A percentile compares a stretch with the other conserved stretches of the same genome.
These are phyloP conservation scores for Vicia faba DNA, from an alignment of 306 rosid species.

Conservation along the genomic window DNA sequence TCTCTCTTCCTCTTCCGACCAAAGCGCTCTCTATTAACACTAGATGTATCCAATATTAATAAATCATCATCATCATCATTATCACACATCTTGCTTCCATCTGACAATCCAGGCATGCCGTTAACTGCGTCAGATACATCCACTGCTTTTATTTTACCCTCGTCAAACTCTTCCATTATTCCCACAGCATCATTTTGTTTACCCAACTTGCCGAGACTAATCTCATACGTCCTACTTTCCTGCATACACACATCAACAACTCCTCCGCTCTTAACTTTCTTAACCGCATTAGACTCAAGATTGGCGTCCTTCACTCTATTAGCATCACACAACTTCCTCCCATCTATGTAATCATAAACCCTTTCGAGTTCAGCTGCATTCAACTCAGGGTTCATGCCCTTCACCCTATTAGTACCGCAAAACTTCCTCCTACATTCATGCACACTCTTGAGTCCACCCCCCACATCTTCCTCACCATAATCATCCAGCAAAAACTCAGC, in stretches of 20 bases:
- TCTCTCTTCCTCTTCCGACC: constrained; percentile 57
- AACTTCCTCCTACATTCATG: constrained; percentile 36
- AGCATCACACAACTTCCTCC: constrained; percentile 30
- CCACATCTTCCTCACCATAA: constrained; percentile 38
- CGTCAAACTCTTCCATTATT: constrained; percentile 19
- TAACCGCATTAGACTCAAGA: constrained; percentile 28
- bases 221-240: constrained; percentile 17
- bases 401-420: constrained; percentile 39
- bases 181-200: constrained; percentile 12
- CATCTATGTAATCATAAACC: constrained; percentile 24
- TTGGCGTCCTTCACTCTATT: constrained; percentile 31
- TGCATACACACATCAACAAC: constrained; percentile 30
- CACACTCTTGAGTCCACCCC: constrained; percentile 25
- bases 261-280: constrained; percentile 31
- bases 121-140: constrained; percentile 33
- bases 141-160: not conserved
- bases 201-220: constrained; percentile 9
- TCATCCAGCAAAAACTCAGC: constrained; percentile 34
- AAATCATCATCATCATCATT: constrained; percentile 36
- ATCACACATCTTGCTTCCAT: constrained; percentile 38
- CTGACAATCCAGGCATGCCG: constrained; percentile 34
- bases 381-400: not conserved
- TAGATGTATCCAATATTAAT: constrained; percentile 40
- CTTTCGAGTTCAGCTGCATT: constrained; percentile 13
- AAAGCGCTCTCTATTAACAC: constrained; percentile 38